phyloP scores from a whole-genome alignment of 305 asterid genomes.

The Solanum aculeatissimum region DNA sequence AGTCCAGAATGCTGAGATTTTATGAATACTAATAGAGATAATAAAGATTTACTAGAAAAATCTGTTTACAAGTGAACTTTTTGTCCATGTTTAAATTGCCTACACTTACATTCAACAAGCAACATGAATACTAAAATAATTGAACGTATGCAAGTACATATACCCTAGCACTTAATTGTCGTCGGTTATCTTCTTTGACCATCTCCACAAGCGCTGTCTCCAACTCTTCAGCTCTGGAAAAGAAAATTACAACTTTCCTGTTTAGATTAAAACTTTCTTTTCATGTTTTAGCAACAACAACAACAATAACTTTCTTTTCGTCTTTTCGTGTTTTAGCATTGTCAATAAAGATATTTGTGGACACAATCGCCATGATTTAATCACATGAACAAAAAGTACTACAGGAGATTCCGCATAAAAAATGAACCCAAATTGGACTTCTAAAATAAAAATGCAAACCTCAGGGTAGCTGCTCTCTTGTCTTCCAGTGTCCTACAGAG shows the following conservation, averaged over 20 bases:
- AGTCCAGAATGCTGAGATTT: neutral
- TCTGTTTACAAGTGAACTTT: neutral
- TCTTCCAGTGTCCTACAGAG: constrained; percentile 78
- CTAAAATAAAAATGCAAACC: constrained; percentile 24
- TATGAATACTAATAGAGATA: neutral
- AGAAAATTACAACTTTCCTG: neutral
- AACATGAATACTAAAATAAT: neutral
- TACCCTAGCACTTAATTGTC: constrained; percentile 85
- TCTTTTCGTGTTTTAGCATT: neutral
- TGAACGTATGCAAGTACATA: neutral
- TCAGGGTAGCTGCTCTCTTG: constrained; percentile 71
- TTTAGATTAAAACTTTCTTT: neutral
- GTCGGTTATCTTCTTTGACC: constrained; percentile 77
- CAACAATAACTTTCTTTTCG: neutral
- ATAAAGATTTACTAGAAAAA: neutral
- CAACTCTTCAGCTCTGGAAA: constrained; percentile 79
- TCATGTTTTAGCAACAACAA: neutral
- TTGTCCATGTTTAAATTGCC: neutral
- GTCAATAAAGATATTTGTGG: neutral
- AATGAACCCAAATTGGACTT: neutral
- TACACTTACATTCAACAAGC: neutral
- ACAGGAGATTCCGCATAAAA: neutral
- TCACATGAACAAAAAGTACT: neutral
- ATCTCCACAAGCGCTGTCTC: constrained; percentile 93
- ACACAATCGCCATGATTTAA: neutral